Evolutionary conservation across 352 stramenopile species (phyloP).

Genomic region (Globisporangium cystogenes): DNA sequence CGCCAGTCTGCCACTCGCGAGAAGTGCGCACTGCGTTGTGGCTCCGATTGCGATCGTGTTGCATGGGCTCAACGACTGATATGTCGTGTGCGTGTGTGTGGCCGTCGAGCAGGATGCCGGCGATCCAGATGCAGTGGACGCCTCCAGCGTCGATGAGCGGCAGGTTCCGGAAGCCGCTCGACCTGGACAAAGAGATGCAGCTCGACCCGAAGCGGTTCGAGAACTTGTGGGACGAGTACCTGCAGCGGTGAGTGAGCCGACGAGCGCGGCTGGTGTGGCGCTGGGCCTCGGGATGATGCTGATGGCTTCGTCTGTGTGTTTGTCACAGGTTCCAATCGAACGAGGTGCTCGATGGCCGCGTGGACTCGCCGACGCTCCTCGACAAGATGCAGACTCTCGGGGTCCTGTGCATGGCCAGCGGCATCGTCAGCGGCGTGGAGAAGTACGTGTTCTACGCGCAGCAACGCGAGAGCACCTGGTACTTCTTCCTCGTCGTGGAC

Average conservation of each 20-base stretch:
- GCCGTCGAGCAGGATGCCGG: constrained; percentile 40
- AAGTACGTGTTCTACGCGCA: constrained; percentile 82
- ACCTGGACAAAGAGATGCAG: constrained; percentile 33
- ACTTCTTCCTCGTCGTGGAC: constrained; percentile 52
- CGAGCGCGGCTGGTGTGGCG: neutral
- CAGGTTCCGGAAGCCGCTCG: constrained; percentile 17
- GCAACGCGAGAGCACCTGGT: constrained; percentile 33
- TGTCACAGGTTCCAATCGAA: constrained; percentile 25
- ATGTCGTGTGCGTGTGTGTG: neutral
- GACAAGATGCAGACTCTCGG: constrained; percentile 34
- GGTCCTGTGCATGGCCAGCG: constrained; percentile 67
- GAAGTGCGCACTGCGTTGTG: constrained; percentile 22
- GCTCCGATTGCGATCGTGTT: neutral
- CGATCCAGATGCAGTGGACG: constrained; percentile 66
- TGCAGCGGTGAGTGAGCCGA: constrained; percentile 37
- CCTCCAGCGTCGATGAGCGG: constrained; percentile 15
- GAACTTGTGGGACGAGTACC: constrained; percentile 73
- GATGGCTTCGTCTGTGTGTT: neutral
- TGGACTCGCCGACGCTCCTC: constrained; percentile 26
- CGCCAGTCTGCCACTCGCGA: constrained; percentile 16
- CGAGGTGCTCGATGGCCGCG: constrained; percentile 13
- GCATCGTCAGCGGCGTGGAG: constrained; percentile 54
- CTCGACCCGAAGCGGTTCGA: constrained; percentile 69
- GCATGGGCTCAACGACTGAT: neutral
- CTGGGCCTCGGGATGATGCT: neutral